Base-by-base conservation (phyloP, 495 filamentous ascomycete genomes). In the Arthonia radiata region DNA sequence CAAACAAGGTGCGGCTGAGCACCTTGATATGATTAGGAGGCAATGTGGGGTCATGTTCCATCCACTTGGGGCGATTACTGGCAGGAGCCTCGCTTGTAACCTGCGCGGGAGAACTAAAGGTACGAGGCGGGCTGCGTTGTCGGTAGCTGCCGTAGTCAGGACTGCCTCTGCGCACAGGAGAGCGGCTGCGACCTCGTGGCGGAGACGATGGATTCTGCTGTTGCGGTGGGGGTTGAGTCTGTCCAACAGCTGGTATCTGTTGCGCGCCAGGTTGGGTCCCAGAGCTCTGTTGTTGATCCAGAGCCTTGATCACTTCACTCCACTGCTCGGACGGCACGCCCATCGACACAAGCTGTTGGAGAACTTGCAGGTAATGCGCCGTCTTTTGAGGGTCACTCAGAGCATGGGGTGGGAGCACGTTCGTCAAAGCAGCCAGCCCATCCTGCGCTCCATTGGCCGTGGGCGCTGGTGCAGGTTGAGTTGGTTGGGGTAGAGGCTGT, bases 1-100 rank as follows among this genome's bases (percentile, higher is more conserved):
- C 80, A 42, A 97, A 97, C 2, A 97, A 61, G 13, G 86, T 97
- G 30, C 86, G 66, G 44, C 89, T 94, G 23, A 91, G 56, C 0
- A 97, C 86, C 56, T 83, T 90, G 47, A 97, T 91, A 37, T 59
- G 63, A 27, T 68, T 67, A 36, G 57, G 57, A 4, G 68, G 67
- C 31, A 97, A 54, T 2, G 50, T 61, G 23, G 61, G 55, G 44
- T 94, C 86, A 50, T 69, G 73, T 24, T 82, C 69, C 29, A 92
- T 55, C 53, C 67, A 71, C 50, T 91, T 93, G 5, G 69, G 59
- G 28, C 64, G 55, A 25, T 28, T 29, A 28, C 29, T 29, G 33
- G 38, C 40, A 18, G 39, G 47, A 16, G 44, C 52, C 24, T 38
- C 29, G 21, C 26, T 47, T 38, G 25, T 49, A 47, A 38, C 61